Evolutionary conservation across 176 grass and related monocot genomes (phyloP).

Genomic region (Eragrostis nindensis): DNA sequence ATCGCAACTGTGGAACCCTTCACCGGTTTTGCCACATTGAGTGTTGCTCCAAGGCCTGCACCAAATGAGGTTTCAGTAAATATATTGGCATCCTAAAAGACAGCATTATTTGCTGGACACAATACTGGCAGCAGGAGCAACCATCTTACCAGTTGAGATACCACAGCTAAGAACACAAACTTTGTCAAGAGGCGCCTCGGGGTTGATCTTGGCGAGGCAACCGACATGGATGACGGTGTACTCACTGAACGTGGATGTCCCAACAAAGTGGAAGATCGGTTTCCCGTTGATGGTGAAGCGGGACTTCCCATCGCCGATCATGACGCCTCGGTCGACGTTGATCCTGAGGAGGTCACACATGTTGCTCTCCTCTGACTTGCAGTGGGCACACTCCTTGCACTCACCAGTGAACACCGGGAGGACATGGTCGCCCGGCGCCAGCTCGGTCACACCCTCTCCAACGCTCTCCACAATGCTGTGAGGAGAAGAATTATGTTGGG

Average conservation of each 20-base stretch:
- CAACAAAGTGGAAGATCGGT: constrained; percentile 82
- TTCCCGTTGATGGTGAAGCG: constrained; percentile 70
- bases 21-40: constrained; percentile 81
- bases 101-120: too few species aligned
- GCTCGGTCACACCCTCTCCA: constrained; percentile 69
- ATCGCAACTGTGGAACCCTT: constrained; percentile 72
- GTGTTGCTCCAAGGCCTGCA: constrained; percentile 75
- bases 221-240: constrained; percentile 87
- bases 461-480: constrained; percentile 86
- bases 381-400: constrained; percentile 88
- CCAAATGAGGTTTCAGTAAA: neutral
- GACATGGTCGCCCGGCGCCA: constrained; percentile 78
- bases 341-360: constrained; percentile 91
- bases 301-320: constrained; percentile 63
- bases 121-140: neutral
- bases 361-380: constrained; percentile 87
- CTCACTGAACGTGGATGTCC: constrained; percentile 88
- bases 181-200: constrained; percentile 69
- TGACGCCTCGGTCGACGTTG: constrained; percentile 73
- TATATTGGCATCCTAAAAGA: neutral
- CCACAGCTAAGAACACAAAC: constrained; percentile 85
- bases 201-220: constrained; percentile 79
- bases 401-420: constrained; percentile 90
- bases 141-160: constrained; percentile 78
- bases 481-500: neutral